Conservation (phyloP, 2,329 filamentous ascomycete species). For the Penicillium freii region DNA sequence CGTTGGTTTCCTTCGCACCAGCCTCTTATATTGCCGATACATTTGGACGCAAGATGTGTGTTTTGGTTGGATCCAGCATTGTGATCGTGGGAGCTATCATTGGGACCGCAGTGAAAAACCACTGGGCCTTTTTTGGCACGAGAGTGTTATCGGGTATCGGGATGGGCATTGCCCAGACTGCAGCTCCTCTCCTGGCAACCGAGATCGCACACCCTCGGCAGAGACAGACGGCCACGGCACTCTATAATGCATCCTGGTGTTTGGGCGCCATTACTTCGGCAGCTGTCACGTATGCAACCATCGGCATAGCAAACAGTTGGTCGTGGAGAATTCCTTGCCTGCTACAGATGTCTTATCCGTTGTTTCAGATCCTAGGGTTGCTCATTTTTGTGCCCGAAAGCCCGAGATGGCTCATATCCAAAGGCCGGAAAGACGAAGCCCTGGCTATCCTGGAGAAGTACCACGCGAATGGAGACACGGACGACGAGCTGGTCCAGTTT, state of each 20-base stretch:
- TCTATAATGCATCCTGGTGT: conserved; percentile 28
- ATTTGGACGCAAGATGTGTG: conserved; percentile 45
- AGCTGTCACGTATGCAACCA: conserved; percentile 12
- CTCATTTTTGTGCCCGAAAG: conserved; percentile 60
- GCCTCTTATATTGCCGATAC: conserved; percentile 38
- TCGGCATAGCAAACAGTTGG: conserved; percentile 19
- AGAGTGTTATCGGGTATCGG: conserved; percentile 37
- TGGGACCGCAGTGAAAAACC: conserved; percentile 14
- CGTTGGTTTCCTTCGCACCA: conserved; percentile 19
- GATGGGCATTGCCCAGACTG: conserved; percentile 33
- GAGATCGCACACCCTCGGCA: conserved; percentile 32
- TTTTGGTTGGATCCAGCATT: conserved; percentile 40
- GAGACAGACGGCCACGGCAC: conserved; percentile 25
- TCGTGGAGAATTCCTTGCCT: conserved; percentile 60
- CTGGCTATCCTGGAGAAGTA: conserved; percentile 56
- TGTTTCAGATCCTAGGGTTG: conserved; percentile 48
- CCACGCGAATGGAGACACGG: conserved; percentile 52
- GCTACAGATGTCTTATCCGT: conserved; percentile 48
- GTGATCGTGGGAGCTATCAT: conserved; percentile 26
- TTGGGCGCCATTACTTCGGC: conserved; percentile 18
- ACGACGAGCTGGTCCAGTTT: conserved; percentile 24
- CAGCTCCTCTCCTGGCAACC: conserved; percentile 27
- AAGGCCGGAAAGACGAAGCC: conserved; percentile 57
- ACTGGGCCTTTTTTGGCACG: conserved; percentile 27
- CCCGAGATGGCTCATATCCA: conserved; percentile 61